Conservation (phyloP, 129 eudicot species). For the sunflower (Helianthus annuus) region DNA sequence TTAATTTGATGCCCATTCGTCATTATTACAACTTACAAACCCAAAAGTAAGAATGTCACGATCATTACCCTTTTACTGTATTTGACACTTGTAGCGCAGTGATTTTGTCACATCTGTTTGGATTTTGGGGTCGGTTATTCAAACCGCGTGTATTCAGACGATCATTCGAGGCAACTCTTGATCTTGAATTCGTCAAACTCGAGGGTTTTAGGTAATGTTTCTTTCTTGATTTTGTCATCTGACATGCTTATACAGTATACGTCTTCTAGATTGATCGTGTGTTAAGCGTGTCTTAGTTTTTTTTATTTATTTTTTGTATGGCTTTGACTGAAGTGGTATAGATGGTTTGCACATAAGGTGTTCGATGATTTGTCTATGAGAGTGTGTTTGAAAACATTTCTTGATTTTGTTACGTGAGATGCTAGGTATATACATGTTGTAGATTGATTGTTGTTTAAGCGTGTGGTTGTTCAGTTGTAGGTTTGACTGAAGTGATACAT, state of each 20-base stretch:
- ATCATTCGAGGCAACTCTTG: constrained; percentile 10
- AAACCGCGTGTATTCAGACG: constrained; percentile 37
- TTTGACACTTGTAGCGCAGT: constrained; percentile 29
- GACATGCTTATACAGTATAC: too few species aligned
- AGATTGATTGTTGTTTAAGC: constrained; percentile 13
- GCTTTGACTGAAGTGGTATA: constrained; percentile 5
- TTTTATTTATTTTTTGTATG: too few species aligned
- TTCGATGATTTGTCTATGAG: constrained; percentile 30
- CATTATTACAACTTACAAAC: not conserved
- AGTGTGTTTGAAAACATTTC: constrained; percentile 6
- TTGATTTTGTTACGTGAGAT: constrained; percentile 18
- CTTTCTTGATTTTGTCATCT: constrained; percentile 14
- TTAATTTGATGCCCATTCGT: not conserved
- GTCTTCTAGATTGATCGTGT: constrained; percentile 8
- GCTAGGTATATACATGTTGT: not conserved
- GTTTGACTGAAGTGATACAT: constrained; percentile 7
- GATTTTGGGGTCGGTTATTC: constrained; percentile 20
- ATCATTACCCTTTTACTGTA: not conserved
- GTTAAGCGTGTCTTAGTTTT: not conserved
- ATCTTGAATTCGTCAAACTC: constrained; percentile 27
- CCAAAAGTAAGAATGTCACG: constrained; percentile 3
- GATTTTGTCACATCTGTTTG: constrained; percentile 25
- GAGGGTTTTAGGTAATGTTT: not conserved
- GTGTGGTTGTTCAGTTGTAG: not conserved
- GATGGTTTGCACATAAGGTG: constrained; percentile 23